Evolutionary conservation across 768 basidiomycete genomes (phyloP), one percentile per base, ranked within the genome.

Genomic region (Termitomyces sp.): DNA sequence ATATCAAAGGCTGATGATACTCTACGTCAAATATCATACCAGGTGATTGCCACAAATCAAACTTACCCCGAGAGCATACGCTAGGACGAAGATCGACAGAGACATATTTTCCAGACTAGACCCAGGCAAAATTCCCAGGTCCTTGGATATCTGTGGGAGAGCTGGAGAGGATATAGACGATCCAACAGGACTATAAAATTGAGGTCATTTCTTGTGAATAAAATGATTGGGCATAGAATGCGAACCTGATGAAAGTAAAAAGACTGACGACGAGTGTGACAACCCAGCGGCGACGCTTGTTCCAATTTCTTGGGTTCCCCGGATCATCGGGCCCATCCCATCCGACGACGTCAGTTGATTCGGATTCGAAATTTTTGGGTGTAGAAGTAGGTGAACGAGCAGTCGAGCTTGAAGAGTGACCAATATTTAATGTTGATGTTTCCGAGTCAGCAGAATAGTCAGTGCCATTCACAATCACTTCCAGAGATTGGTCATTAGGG

Each of bases 241-340:
- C 57, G 18, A 50, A 69, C 57, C 72, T 74, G 22, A 83, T 83
- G 68, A 84, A 84, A 2, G 82, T 79, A 59, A 80, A 85, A 0
- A 73, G 69, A 16, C 81, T 82, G 14, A 83, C 76, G 46, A 84
- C 75, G 20, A 69, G 65, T 0, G 80, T 81, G 4, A 76, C 78
- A 0, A 69, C 72, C 83, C 81, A 82, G 64, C 78, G 79, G 49
- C 65, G 68, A 53, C 61, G 68, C 51, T 70, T 72, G 13, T 70
- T 68, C 82, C 81, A 83, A 61, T 81, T 77, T 29, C 58, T 61
- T 27, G 71, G 70, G 53, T 72, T 72, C 18, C 55, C 56, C 34
- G 63, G 61, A 59, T 72, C 71, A 7, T 65, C 36, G 8, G 68
- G 63, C 22, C 69, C 66, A 58, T 69, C 62, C 69, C 70, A 72